Evolutionary conservation across 805 yeast genomes (phyloP).

Genomic region (Blastobotrys terrestris): DNA sequence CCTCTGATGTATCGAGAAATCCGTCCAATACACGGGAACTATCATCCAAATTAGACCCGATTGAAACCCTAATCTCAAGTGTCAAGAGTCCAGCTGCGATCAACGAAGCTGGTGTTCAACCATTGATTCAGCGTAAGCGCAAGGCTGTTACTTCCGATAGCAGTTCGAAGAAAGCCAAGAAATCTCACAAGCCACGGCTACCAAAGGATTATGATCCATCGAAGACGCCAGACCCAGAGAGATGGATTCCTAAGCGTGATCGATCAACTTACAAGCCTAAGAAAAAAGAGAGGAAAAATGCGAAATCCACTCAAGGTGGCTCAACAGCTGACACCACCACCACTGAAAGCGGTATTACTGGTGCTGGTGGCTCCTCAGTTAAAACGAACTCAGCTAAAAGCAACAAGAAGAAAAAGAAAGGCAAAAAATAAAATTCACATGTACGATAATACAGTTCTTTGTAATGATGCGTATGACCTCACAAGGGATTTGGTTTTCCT

Average conservation of each 20-base stretch:
- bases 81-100: slow-evolving; percentile 23
- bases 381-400: slow-evolving; percentile 12
- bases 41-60: background rate
- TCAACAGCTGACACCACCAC: slow-evolving; percentile 40
- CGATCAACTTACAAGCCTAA: slow-evolving; percentile 79
- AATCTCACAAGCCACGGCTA: slow-evolving; percentile 31
- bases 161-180: slow-evolving; percentile 15
- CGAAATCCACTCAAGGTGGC: slow-evolving; percentile 51
- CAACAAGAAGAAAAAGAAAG: slow-evolving; percentile 29
- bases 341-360: slow-evolving; percentile 9
- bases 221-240: slow-evolving; percentile 54
- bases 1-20: slow-evolving; percentile 23
- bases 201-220: slow-evolving; percentile 39
- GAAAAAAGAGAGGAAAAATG: slow-evolving; percentile 49
- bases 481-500: background rate
- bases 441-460: background rate
- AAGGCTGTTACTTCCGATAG: slow-evolving; percentile 26
- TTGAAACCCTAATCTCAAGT: slow-evolving; percentile 17
- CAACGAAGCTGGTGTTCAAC: slow-evolving; percentile 16
- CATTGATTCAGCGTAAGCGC: slow-evolving; percentile 22
- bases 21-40: slow-evolving; percentile 25
- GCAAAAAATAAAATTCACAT: slow-evolving; percentile 22
- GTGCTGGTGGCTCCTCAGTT: slow-evolving; percentile 8
- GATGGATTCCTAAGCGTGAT: slow-evolving; percentile 89
- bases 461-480: background rate